Evolutionary conservation across 202 grass and related monocot genomes (phyloP).

Genomic region (Setaria italica): DNA sequence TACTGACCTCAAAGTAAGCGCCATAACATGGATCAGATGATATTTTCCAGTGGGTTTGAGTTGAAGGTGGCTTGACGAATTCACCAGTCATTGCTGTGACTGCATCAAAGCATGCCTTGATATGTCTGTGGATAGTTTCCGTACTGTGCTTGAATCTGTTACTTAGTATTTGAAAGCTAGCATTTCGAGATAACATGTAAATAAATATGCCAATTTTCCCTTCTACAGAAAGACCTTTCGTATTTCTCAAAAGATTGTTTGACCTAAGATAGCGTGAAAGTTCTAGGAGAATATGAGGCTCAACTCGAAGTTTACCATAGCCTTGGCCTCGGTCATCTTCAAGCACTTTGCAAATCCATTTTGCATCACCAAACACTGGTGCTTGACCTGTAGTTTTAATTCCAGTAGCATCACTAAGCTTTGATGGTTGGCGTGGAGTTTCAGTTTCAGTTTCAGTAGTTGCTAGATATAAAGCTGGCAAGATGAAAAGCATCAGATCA

Average conservation of each 20-base stretch:
- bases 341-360: conserved; percentile 52
- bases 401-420: neutral
- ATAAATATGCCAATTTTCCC: conserved; percentile 66
- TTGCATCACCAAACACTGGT: neutral
- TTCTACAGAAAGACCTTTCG: conserved; percentile 61
- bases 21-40: conserved; percentile 41
- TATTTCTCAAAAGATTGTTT: conserved; percentile 50
- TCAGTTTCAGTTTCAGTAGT: neutral
- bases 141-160: conserved; percentile 50
- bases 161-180: conserved; percentile 54
- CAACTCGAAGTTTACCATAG: conserved; percentile 47
- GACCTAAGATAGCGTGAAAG: conserved; percentile 34
- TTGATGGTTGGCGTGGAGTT: conserved; percentile 17
- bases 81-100: conserved; percentile 41
- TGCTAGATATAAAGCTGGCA: conserved; percentile 50
- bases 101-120: conserved; percentile 61
- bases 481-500: conserved; percentile 57
- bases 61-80: conserved; percentile 48
- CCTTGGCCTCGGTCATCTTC: conserved; percentile 50
- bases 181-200: conserved; percentile 60
- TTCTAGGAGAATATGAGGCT: conserved; percentile 46
- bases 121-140: conserved; percentile 62
- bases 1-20: conserved; percentile 54
- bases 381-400: neutral
- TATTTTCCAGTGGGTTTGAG: conserved; percentile 41